Evolutionary conservation across 2,329 filamentous ascomycete genomes (phyloP), one percentile per base, ranked within the genome.

Genomic region (Stemphylium beticola): DNA sequence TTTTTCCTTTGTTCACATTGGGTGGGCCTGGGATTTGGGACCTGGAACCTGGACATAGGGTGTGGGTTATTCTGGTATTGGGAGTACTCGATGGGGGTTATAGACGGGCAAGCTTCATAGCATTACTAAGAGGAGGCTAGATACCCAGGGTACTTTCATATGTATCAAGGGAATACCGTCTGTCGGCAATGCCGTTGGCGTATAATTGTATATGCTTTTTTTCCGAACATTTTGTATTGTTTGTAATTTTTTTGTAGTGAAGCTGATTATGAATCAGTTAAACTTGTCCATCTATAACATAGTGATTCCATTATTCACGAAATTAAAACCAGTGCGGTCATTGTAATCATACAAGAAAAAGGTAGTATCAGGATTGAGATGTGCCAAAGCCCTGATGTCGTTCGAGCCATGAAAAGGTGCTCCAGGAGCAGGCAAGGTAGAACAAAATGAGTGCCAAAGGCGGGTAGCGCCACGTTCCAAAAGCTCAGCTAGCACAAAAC

Each of bases 401-500:
- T 61, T 63, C 61, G 60, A 56, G 64, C 62, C 62, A 66, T 55
- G 42, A 14, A 55, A 20, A 14, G 33, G 36, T 60, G 62, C 68
- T 65, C 62, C 52, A 47, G 36, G 58, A 67, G 68, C 64, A 57
- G 61, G 55, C 61, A 20, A 57, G 58, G 60, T 54, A 55, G 59
- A 50, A 62, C 53, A 52, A 54, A 60, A 59, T 61, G 47, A 62
- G 48, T 42, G 62, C 62, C 53, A 55, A 56, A 61, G 69, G 68
- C 65, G 55, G 6, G 47, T 61, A 67, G 64, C 68, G 45, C 60
- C 64, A 69, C 58, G 61, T 48, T 65, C 67, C 70, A 70, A 59
- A 36, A 53, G 50, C 52, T 62, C 53, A 60, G 62, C 61, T 41
- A 50, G 62, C 64, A 73, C 72, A 74, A 73, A 61, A 74, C 72